These are phyloP conservation scores for Penicillium odoratum DNA, from an alignment of 495 filamentous ascomycete genomes.

Conservation along the genomic window DNA sequence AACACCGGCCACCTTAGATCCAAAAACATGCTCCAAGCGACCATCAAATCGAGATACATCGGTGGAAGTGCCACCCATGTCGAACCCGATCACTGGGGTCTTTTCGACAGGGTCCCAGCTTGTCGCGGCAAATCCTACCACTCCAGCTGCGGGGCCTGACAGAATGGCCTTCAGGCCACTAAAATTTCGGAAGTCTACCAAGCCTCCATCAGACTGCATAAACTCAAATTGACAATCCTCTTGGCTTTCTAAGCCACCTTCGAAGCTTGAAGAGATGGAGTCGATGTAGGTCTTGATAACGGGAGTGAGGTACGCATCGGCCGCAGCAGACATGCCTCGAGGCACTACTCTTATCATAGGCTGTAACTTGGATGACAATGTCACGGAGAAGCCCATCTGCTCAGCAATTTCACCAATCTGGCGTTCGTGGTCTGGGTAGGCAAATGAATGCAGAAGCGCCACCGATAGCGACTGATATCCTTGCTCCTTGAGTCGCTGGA, in stretches of 20 bases:
- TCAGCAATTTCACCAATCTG: slow-evolving; percentile 50
- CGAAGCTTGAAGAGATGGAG: slow-evolving; percentile 71
- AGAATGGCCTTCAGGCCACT: slow-evolving; percentile 60
- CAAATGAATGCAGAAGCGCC: slow-evolving; percentile 55
- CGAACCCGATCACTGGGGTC: slow-evolving; percentile 92
- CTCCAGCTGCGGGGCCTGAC: slow-evolving; percentile 64
- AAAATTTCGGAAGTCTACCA: slow-evolving; percentile 57
- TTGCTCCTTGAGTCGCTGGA: slow-evolving; percentile 43
- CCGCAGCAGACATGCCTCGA: slow-evolving; percentile 86
- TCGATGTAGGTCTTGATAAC: slow-evolving; percentile 94
- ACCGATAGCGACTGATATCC: slow-evolving; percentile 53
- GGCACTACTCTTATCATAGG: slow-evolving; percentile 82
- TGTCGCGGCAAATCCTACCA: slow-evolving; percentile 92
- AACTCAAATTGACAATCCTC: slow-evolving; percentile 51
- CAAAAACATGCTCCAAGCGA: slow-evolving; percentile 94
- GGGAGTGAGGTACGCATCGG: slow-evolving; percentile 94
- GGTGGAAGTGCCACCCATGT: slow-evolving; percentile 95
- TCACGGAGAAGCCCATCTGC: slow-evolving; percentile 56
- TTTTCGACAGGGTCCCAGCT: slow-evolving; percentile 85
- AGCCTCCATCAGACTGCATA: slow-evolving; percentile 57
- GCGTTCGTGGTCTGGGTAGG: slow-evolving; percentile 55
- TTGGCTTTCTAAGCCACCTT: slow-evolving; percentile 51
- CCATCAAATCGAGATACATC: slow-evolving; percentile 94
- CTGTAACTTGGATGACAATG: slow-evolving; percentile 62
- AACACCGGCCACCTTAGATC: slow-evolving; percentile 93